These are phyloP conservation scores for Saposhnikovia divaricata DNA, from an alignment of 129 eudicot genomes.

Conservation along the genomic window DNA sequence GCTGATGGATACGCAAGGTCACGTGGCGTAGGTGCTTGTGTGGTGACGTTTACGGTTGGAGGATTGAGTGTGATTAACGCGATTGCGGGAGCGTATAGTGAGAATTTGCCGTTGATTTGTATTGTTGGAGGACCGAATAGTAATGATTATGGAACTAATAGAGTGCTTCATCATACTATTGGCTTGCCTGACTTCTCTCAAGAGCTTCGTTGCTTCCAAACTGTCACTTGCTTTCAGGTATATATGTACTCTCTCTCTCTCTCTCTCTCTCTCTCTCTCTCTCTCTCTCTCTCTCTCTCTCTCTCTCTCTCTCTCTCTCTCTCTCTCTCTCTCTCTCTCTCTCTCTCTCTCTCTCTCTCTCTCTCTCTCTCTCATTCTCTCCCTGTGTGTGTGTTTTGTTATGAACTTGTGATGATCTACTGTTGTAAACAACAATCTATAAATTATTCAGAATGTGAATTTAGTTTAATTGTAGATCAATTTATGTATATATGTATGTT, in stretches of 20 bases:
- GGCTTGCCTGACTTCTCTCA: conserved; percentile 21
- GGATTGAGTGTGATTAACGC: conserved; percentile 27
- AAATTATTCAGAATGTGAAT: too few relatives aligned
- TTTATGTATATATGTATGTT: not conserved
- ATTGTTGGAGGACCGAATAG: conserved; percentile 29
- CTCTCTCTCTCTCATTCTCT: not conserved
- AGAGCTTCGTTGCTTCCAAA: conserved; percentile 22
- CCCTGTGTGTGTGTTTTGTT: not conserved
- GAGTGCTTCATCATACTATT: conserved; percentile 22
- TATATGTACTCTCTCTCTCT: not conserved
- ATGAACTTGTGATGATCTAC: too few relatives aligned
- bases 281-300: not conserved
- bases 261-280: not conserved
- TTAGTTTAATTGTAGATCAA: too few relatives aligned
- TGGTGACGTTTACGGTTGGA: conserved; percentile 26
- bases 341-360: not conserved
- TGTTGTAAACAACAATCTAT: too few relatives aligned
- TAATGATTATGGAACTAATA: conserved; percentile 20
- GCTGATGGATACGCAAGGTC: conserved; percentile 28
- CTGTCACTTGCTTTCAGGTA: conserved; percentile 21
- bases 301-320: not conserved
- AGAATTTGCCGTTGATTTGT: conserved; percentile 24
- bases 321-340: not conserved
- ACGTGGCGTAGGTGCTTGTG: conserved; percentile 30
- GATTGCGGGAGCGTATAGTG: conserved; percentile 31